Evolutionary conservation across 148 eudicot genomes (phyloP), one percentile per base, ranked within the genome.

Genomic region (Silene conica): DNA sequence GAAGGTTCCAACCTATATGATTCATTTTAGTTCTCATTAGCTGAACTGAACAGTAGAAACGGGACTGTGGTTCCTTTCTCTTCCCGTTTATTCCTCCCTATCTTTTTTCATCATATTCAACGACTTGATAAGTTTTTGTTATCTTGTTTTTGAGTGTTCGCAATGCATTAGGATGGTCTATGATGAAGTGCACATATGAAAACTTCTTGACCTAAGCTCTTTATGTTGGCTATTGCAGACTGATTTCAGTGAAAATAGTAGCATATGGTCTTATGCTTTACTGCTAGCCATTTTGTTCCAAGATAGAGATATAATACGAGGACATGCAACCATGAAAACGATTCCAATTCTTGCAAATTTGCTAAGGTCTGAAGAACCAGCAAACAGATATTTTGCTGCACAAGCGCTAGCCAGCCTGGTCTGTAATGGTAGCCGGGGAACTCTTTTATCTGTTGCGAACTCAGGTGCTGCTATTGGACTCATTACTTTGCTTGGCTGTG

Each of bases 381-480:
- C 92, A 63, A 86, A 83, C 80, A 88, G 92, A 83, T 95, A 95
- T 81, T 95, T 90, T 84, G 96, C 97, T 41, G 98, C 98, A 58
- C 98, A 95, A 84, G 96, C 86, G 62, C 78, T 92, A 77, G 89
- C 96, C 75, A 95, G 98, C 76, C 87, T 92, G 38, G 97, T 92
- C 66, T 95, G 98, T 74, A 86, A 95, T 77, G 97, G 98, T 67
- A 95, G 97, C 87, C 83, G 97, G 72, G 98, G 97, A 59, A 95
- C 98, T 73, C 96, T 95, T 73, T 81, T 95, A 63, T 92, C 98
- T 65, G 96, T 95, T 76, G 97, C 97, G 23, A 95, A 95, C 77
- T 95, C 98, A 54, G 98, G 98, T 60, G 92, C 93, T 23, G 88
- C 93, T 58, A 84, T 79, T 31, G 96, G 98, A 48, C 90, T 95